Percentiles rank a stretch among this genome's conserved stretches.
These are phyloP conservation scores for Colletotrichum scovillei DNA, from an alignment of 2,329 filamentous ascomycete species.

Conservation along the genomic window DNA sequence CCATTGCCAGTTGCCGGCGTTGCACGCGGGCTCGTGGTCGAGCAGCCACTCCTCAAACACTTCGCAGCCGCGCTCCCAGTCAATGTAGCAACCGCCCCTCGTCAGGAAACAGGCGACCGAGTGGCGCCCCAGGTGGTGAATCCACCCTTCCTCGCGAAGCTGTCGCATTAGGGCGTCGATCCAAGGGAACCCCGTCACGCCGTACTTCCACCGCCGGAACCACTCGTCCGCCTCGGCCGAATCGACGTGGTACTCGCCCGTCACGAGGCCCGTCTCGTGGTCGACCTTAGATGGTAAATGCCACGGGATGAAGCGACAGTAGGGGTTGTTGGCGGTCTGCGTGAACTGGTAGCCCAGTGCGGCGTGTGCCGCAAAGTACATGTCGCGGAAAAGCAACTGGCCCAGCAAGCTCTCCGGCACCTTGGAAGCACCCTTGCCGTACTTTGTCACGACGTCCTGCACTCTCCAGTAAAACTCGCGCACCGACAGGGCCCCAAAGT, in stretches of 20 bases:
- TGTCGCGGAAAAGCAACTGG: constrained; percentile 82
- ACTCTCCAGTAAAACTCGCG: constrained; percentile 80
- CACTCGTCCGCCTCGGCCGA: constrained; percentile 69
- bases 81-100: constrained; percentile 80
- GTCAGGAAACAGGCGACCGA: constrained; percentile 86
- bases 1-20: constrained; percentile 84
- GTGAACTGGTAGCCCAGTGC: constrained; percentile 71
- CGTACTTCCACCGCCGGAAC: constrained; percentile 76
- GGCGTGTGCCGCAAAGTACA: constrained; percentile 85
- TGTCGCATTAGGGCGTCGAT: constrained; percentile 86
- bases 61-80: constrained; percentile 82
- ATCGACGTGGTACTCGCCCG: constrained; percentile 73
- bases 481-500: constrained; percentile 79
- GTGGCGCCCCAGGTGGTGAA: constrained; percentile 82
- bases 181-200: constrained; percentile 81
- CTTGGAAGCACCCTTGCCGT: constrained; percentile 65
- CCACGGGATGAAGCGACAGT: constrained; percentile 83
- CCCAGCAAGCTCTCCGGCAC: constrained; percentile 78
- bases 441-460: constrained; percentile 69
- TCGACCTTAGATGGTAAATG: constrained; percentile 74
- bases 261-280: constrained; percentile 57
- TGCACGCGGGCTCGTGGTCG: constrained; percentile 80
- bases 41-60: constrained; percentile 83
- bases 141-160: constrained; percentile 78
- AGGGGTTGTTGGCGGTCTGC: constrained; percentile 73